phyloP scores from a whole-genome alignment of 2,329 filamentous ascomycete genomes.

The Pseudogymnoascus sp. region DNA sequence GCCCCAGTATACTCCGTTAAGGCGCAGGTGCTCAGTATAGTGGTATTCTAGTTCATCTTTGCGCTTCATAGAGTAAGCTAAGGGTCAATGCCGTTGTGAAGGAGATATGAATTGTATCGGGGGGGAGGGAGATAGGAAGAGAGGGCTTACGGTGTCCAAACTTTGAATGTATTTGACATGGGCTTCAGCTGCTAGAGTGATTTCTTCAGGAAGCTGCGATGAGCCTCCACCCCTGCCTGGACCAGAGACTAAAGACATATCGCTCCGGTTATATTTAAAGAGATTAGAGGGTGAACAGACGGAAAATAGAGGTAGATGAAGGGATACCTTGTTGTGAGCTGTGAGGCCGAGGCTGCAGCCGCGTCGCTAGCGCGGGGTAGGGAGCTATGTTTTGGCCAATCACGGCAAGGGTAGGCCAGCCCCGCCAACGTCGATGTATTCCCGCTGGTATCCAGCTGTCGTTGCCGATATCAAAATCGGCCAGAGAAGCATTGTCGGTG shows the following conservation, averaged over 20 bases:
- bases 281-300: not conserved
- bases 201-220: slow-evolving; percentile 22
- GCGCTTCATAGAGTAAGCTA: slow-evolving; percentile 44
- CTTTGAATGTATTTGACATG: slow-evolving; percentile 92
- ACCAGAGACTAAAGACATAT: slow-evolving; percentile 29
- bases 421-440: not conserved
- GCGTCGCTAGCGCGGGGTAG: slow-evolving; percentile 3
- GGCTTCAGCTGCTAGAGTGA: slow-evolving; percentile 31
- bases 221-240: slow-evolving; percentile 22
- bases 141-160: slow-evolving; percentile 65
- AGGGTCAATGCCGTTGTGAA: slow-evolving; percentile 19
- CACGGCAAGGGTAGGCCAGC: not conserved
- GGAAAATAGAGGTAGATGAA: not conserved
- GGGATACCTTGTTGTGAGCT: not conserved
- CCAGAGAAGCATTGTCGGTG: not conserved
- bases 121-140: slow-evolving; percentile 18
- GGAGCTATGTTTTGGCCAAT: not conserved
- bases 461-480: not conserved
- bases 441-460: not conserved
- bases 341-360: slow-evolving; percentile 1
- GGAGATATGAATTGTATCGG: slow-evolving; percentile 9
- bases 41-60: slow-evolving; percentile 96
- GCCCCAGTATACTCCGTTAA: slow-evolving; percentile 97
- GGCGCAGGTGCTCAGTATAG: slow-evolving; percentile 90
- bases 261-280: not conserved